These are phyloP conservation scores for Trichopus zeylanicus DNA, from an alignment of 116 monocot genomes.

Conservation along the genomic window DNA sequence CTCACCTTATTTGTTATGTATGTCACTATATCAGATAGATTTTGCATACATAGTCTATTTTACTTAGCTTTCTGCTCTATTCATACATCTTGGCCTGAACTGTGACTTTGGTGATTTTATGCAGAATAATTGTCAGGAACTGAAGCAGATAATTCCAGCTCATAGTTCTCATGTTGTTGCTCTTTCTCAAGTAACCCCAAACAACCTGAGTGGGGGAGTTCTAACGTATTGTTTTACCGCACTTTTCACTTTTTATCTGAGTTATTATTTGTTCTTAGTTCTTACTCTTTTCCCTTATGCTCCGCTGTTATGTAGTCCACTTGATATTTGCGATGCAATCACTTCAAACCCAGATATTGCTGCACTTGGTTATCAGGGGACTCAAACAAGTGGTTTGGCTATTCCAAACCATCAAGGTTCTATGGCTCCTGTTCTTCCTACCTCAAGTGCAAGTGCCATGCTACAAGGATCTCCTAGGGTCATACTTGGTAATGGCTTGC, in stretches of 20 bases:
- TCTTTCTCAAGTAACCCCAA: slow-evolving; percentile 81
- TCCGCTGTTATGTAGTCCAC: slow-evolving; percentile 55
- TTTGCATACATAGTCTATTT: too few species aligned
- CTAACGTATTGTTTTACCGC: too few species aligned
- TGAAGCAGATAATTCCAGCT: slow-evolving; percentile 47
- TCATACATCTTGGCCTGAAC: slow-evolving; percentile 4
- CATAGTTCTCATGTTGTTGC: slow-evolving; percentile 78
- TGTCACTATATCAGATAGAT: too few species aligned
- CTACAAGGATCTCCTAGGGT: slow-evolving; percentile 62
- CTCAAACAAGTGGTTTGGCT: slow-evolving; percentile 42
- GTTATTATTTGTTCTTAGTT: slow-evolving; percentile 2
- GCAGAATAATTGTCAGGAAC: slow-evolving; percentile 55
- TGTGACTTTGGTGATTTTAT: slow-evolving; percentile 8
- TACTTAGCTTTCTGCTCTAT: neutral
- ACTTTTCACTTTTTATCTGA: neutral
- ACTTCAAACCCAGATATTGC: slow-evolving; percentile 41
- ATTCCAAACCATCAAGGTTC: slow-evolving; percentile 53
- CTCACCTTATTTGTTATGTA: too few species aligned
- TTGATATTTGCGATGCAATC: slow-evolving; percentile 78
- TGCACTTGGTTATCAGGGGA: slow-evolving; percentile 46
- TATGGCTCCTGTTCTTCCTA: slow-evolving; percentile 37
- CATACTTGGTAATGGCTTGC: slow-evolving; percentile 43
- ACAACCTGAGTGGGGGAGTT: slow-evolving; percentile 54
- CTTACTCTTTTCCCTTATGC: slow-evolving; percentile 1
- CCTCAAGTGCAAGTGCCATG: slow-evolving; percentile 39